A percentile compares a stretch with the other conserved stretches of the same genome.
These are phyloP conservation scores for Pseudogymnoascus sp. DNA, from an alignment of 2,329 filamentous ascomycete genomes.

Conservation along the genomic window DNA sequence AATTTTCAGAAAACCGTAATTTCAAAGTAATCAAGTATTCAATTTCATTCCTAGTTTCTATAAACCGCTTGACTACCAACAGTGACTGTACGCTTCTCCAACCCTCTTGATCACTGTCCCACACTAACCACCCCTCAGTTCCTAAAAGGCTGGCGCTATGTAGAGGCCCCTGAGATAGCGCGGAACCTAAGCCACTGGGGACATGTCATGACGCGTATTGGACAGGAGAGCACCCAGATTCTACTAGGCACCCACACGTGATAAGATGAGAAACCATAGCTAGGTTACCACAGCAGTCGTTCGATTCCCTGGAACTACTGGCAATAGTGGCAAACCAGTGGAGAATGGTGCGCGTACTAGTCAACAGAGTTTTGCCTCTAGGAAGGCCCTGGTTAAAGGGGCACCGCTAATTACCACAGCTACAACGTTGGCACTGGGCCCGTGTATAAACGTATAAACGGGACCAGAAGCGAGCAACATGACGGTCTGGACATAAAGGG, in stretches of 20 bases:
- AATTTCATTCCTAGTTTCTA: too few relatives aligned
- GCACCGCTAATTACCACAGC: conserved; percentile 77
- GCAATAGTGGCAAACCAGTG: conserved; percentile 53
- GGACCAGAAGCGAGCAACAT: conserved; percentile 48
- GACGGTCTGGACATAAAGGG: conserved; percentile 17
- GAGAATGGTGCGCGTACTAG: conserved; percentile 54
- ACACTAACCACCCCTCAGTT: too few relatives aligned
- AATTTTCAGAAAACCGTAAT: too few relatives aligned
- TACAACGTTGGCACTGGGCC: conserved; percentile 71
- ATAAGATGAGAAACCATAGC: not conserved
- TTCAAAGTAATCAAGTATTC: too few relatives aligned
- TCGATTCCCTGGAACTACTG: conserved; percentile 13
- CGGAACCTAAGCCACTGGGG: not conserved
- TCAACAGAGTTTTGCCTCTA: conserved; percentile 45
- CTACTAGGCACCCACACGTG: not conserved
- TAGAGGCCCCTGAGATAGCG: not conserved
- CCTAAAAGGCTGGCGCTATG: not conserved
- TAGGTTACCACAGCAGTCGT: not conserved
- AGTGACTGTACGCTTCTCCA: too few relatives aligned
- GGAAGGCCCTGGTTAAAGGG: conserved; percentile 61
- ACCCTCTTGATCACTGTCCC: too few relatives aligned
- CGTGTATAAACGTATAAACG: conserved; percentile 64
- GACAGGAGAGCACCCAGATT: not conserved
- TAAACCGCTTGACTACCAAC: too few relatives aligned
- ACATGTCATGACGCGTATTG: not conserved